A percentile compares a stretch with the other conserved stretches of the same genome.
Evolutionary conservation across 1,139 yeast genomes (phyloP).

Genomic region (Lodderomyces oxycetoniae): DNA sequence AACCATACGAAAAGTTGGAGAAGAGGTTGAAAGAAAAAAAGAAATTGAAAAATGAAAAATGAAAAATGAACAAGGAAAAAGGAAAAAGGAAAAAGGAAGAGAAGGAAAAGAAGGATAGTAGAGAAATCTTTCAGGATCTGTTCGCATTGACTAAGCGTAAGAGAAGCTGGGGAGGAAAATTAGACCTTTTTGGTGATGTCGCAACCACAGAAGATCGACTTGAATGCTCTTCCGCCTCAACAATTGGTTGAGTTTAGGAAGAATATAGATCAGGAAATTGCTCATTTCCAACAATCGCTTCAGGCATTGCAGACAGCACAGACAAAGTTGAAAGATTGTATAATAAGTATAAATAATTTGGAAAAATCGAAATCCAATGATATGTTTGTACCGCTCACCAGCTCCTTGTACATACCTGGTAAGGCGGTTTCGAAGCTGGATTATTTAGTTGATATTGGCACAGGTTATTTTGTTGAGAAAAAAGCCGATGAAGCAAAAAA

Average conservation of each 20-base stretch:
- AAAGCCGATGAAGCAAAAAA: constrained; percentile 57
- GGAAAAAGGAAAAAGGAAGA: too few species aligned
- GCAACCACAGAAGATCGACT: constrained; percentile 41
- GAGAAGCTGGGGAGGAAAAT: too few species aligned
- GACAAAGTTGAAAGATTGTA: constrained; percentile 76
- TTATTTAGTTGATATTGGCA: constrained; percentile 91
- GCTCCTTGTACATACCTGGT: constrained; percentile 89
- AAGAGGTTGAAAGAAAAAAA: constrained; percentile 2
- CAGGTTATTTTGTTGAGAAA: constrained; percentile 92
- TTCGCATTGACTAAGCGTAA: too few species aligned
- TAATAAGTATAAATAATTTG: constrained; percentile 59
- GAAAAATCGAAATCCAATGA: constrained; percentile 39
- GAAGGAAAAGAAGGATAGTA: too few species aligned
- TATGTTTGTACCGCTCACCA: constrained; percentile 80
- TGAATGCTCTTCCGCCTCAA: constrained; percentile 69
- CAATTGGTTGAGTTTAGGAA: constrained; percentile 82
- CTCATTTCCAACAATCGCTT: constrained; percentile 78
- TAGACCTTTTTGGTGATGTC: constrained; percentile 11
- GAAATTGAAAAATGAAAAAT: constrained; percentile 1
- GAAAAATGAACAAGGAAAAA: too few species aligned
- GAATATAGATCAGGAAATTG: constrained; percentile 79
- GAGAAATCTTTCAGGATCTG: too few species aligned
- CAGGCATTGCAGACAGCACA: constrained; percentile 84
- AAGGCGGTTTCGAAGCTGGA: constrained; percentile 55
- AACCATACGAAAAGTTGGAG: background rate